A percentile compares a stretch with the other conserved stretches of the same genome.
Evolutionary conservation across 257 asterid species (phyloP).

Genomic region (Ballota nigra): DNA sequence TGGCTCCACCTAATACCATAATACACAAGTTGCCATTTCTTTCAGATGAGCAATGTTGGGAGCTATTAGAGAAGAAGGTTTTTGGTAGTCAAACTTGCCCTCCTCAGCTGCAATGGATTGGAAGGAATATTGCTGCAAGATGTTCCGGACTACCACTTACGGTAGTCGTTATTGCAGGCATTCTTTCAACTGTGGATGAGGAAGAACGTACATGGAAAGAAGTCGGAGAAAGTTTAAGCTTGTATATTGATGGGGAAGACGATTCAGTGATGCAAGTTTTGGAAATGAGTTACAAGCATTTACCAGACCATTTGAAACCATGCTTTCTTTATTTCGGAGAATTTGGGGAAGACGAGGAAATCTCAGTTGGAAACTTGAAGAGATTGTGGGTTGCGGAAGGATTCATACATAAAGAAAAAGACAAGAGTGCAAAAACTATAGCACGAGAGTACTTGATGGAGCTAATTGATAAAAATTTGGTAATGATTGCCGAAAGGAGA

Average conservation of each 20-base stretch:
- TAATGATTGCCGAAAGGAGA: constrained; percentile 22
- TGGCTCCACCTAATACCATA: not conserved
- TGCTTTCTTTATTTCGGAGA: constrained; percentile 10
- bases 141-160: constrained; percentile 39
- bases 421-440: not conserved
- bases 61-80: constrained; percentile 28
- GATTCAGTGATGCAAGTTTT: constrained; percentile 11
- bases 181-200: constrained; percentile 17
- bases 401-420: constrained; percentile 6
- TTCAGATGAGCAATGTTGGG: constrained; percentile 28
- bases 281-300: constrained; percentile 33
- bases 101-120: constrained; percentile 3
- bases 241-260: not conserved
- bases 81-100: constrained; percentile 23
- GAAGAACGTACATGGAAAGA: constrained; percentile 23
- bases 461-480: not conserved
- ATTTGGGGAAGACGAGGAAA: constrained; percentile 12
- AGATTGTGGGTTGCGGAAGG: constrained; percentile 38
- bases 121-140: constrained; percentile 21
- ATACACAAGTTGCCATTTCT: constrained; percentile 8
- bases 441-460: not conserved
- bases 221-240: constrained; percentile 18
- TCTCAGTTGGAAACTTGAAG: not conserved
- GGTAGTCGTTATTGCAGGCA: constrained; percentile 37
- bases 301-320: not conserved